These are phyloP conservation scores for Phytopythium delawarense DNA, from an alignment of 352 stramenopile genomes.

Conservation along the genomic window DNA sequence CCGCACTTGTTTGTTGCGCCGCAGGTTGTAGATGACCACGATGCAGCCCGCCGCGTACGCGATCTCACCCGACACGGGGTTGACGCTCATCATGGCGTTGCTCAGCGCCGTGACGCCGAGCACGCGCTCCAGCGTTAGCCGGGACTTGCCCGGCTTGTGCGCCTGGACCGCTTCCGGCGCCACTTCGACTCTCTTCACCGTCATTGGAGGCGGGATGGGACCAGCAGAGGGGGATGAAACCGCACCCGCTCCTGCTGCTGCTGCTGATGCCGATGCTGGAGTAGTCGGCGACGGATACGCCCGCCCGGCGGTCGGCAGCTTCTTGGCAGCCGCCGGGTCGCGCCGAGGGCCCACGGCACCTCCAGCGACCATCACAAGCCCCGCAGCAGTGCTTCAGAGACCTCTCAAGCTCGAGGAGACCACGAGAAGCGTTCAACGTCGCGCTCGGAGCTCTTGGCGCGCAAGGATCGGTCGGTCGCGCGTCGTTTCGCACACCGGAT, in stretches of 20 bases:
- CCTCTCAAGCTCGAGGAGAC: background rate
- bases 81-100: constrained; percentile 76
- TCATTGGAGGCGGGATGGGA: background rate
- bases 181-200: background rate
- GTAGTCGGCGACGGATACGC: background rate
- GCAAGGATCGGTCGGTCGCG: background rate
- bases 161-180: constrained; percentile 1
- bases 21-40: constrained; percentile 88
- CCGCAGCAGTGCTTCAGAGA: too few species aligned
- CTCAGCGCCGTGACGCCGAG: constrained; percentile 68
- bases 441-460: background rate
- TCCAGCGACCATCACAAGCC: background rate
- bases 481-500: constrained; percentile 7
- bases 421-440: background rate
- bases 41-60: constrained; percentile 86
- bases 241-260: background rate
- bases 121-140: constrained; percentile 80
- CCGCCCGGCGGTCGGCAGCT: background rate
- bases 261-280: background rate
- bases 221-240: background rate
- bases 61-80: constrained; percentile 73
- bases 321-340: background rate
- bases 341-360: background rate
- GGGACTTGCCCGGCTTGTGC: constrained; percentile 22
- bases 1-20: constrained; percentile 80